phyloP scores from a whole-genome alignment of 1,284 basidiomycete genomes.

The Heterobasidion irregulare region DNA sequence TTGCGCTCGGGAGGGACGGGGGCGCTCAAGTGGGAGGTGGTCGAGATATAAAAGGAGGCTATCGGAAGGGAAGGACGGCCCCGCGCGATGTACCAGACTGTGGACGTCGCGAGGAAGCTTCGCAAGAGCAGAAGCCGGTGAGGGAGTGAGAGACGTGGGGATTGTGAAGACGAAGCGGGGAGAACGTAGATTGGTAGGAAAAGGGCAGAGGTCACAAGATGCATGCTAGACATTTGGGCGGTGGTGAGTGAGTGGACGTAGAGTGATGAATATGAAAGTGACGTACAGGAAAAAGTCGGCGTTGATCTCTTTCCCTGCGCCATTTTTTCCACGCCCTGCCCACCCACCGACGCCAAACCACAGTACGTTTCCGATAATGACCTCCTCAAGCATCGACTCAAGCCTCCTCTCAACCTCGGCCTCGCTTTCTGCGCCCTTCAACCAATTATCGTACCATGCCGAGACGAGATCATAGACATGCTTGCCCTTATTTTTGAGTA shows the following conservation, averaged over 20 bases:
- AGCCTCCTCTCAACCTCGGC: constrained; percentile 19
- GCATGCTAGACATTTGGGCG: constrained; percentile 22
- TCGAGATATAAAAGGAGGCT: constrained; percentile 24
- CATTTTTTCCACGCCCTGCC: constrained; percentile 14
- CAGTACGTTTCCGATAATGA: constrained; percentile 30
- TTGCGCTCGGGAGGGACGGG: constrained; percentile 11
- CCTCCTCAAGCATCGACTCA: constrained; percentile 34
- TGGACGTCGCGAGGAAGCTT: constrained; percentile 26
- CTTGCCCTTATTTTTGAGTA: constrained; percentile 27
- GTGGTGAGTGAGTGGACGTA: not conserved
- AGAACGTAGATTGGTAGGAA: constrained; percentile 29
- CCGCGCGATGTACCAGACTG: constrained; percentile 28
- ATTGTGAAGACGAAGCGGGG: constrained; percentile 3
- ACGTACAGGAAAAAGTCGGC: constrained; percentile 28
- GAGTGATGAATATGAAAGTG: not conserved
- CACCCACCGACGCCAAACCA: constrained; percentile 36
- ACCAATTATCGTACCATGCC: constrained; percentile 38
- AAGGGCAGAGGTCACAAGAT: constrained; percentile 36
- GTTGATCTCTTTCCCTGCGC: constrained; percentile 20
- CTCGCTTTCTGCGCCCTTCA: constrained; percentile 19
- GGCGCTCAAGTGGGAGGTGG: constrained; percentile 9
- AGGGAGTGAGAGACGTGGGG: constrained; percentile 16
- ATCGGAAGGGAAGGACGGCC: constrained; percentile 28
- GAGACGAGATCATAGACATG: constrained; percentile 34
- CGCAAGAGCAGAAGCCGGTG: constrained; percentile 24